Percentiles rank a stretch among this genome's conserved stretches.
Conservation (phyloP, 2,329 filamentous ascomycete genomes). For the Septoria petroselini region DNA sequence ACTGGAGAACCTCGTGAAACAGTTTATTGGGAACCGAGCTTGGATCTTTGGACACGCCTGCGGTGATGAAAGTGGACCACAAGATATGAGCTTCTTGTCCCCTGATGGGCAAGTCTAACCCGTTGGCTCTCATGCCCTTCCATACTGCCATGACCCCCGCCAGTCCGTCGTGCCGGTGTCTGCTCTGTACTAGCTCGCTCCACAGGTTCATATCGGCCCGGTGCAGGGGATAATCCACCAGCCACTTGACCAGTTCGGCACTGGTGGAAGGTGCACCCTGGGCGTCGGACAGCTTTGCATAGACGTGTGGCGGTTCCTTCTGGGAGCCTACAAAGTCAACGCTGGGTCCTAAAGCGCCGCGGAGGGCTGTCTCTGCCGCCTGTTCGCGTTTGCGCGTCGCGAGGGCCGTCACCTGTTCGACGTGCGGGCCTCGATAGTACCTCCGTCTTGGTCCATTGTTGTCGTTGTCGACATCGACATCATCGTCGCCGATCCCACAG, state of each 20-base stretch:
- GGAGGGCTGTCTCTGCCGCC: conserved; percentile 18
- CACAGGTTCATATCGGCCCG: conserved; percentile 39
- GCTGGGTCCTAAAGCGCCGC: conserved; percentile 13
- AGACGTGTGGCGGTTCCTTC: conserved; percentile 21
- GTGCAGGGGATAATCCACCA: conserved; percentile 37
- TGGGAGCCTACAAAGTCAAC: background rate
- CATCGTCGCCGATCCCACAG: background rate
- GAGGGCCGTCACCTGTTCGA: background rate
- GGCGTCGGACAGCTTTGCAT: no score
- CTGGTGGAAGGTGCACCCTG: no score
- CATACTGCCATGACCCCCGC: conserved; percentile 46
- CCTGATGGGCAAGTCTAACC: conserved; percentile 42
- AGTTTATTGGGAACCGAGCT: conserved; percentile 2
- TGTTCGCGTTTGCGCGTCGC: conserved; percentile 2
- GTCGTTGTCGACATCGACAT: no score
- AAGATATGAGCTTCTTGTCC: conserved; percentile 43
- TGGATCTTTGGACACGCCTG: conserved; percentile 29
- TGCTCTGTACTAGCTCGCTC: conserved; percentile 43
- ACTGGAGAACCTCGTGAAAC: conserved; percentile 11
- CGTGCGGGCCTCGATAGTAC: conserved; percentile 2
- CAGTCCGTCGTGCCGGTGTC: conserved; percentile 42
- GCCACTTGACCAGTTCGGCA: conserved; percentile 20
- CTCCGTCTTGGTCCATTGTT: background rate
- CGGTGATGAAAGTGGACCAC: conserved; percentile 47
- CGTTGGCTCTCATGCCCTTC: conserved; percentile 39